These are phyloP conservation scores for Aspergillus ustus DNA, from an alignment of 2,329 filamentous ascomycete species.

Conservation along the genomic window DNA sequence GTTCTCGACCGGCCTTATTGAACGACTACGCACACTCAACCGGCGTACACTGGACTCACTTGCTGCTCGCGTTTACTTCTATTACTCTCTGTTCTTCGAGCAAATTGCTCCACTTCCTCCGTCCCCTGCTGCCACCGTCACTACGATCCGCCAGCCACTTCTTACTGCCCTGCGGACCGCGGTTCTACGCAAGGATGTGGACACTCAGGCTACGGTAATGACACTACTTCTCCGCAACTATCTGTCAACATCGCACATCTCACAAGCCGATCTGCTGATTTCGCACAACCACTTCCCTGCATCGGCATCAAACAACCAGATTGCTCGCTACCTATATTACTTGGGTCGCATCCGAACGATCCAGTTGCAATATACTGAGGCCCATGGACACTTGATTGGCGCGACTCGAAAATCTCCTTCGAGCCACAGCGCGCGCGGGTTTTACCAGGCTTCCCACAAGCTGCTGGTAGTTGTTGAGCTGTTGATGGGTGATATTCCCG, in stretches of 20 bases:
- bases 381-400: constrained; percentile 89
- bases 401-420: constrained; percentile 95
- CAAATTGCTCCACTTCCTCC: constrained; percentile 84
- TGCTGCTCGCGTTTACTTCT: constrained; percentile 96
- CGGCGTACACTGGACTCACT: constrained; percentile 92
- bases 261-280: constrained; percentile 92
- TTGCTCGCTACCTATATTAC: constrained; percentile 96
- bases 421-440: constrained; percentile 85
- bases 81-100: constrained; percentile 95
- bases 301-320: constrained; percentile 95
- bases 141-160: constrained; percentile 82
- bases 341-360: constrained; percentile 94
- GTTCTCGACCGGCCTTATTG: constrained; percentile 82
- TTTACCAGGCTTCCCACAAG: constrained; percentile 95
- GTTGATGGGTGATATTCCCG: constrained; percentile 97
- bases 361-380: constrained; percentile 95
- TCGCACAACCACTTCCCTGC: constrained; percentile 95
- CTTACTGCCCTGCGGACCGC: constrained; percentile 89
- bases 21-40: constrained; percentile 86
- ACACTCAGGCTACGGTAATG: constrained; percentile 96
- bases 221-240: constrained; percentile 95
- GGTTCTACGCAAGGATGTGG: constrained; percentile 94
- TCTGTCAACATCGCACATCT: constrained; percentile 92
- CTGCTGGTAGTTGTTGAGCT: constrained; percentile 95
- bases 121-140: constrained; percentile 83